phyloP scores from a whole-genome alignment of 1,284 basidiomycete species.

The Trichosporon ovoides region DNA sequence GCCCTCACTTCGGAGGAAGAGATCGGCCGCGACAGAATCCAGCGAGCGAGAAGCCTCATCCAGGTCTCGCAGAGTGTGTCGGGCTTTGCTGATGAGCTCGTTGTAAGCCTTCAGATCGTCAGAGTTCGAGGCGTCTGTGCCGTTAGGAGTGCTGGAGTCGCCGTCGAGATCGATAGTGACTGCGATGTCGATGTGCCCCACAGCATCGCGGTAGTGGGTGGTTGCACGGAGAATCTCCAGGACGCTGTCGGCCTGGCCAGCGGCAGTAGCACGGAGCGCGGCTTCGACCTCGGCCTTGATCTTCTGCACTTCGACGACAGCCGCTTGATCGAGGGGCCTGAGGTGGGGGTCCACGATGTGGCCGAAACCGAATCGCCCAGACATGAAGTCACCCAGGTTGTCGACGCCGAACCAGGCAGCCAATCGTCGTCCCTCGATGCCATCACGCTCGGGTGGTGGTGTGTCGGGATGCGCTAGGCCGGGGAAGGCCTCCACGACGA shows the following conservation, averaged over 20 bases:
- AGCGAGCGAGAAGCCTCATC: conserved; percentile 26
- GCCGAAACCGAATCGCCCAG: conserved; percentile 40
- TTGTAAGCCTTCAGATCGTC: conserved; percentile 32
- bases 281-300: conserved; percentile 29
- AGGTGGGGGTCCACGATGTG: conserved; percentile 7
- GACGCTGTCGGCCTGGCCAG: conserved; percentile 11
- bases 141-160: conserved; percentile 2
- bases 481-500: conserved; percentile 32
- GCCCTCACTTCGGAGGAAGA: conserved; percentile 15
- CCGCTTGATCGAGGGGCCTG: conserved; percentile 24
- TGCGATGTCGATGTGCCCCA: conserved; percentile 40
- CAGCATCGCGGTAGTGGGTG: conserved; percentile 20
- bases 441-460: conserved; percentile 13
- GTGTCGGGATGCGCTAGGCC: conserved; percentile 18
- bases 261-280: conserved; percentile 9
- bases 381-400: conserved; percentile 29
- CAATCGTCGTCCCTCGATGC: conserved; percentile 15
- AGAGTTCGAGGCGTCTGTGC: conserved; percentile 10
- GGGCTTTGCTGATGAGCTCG: conserved; percentile 37
- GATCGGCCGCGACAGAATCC: conserved; percentile 15
- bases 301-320: conserved; percentile 25
- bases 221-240: conserved; percentile 25
- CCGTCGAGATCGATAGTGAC: conserved; percentile 46
- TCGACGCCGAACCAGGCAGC: conserved; percentile 28
- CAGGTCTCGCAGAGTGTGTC: conserved; percentile 31